These are phyloP conservation scores for Globisporangium sylvaticum DNA, from an alignment of 352 stramenopile species.

Conservation along the genomic window DNA sequence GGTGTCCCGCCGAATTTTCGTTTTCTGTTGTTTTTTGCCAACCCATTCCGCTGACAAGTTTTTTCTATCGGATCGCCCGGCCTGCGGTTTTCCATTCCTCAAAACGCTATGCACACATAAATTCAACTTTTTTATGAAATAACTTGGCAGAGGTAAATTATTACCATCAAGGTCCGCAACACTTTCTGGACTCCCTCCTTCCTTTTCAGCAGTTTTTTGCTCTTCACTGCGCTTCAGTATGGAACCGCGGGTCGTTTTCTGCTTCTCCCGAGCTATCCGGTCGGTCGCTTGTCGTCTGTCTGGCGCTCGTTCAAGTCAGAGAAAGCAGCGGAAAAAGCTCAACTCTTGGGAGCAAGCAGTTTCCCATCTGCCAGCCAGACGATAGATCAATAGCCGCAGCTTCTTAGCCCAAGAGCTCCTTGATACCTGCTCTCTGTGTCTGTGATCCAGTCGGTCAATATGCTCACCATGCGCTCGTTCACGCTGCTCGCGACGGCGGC, in stretches of 20 bases:
- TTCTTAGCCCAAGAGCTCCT: background rate
- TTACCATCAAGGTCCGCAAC: background rate
- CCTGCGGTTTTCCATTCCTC: background rate
- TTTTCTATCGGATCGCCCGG: background rate
- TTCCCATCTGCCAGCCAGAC: background rate
- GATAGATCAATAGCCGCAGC: background rate
- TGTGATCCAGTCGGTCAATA: background rate
- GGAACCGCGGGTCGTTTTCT: background rate
- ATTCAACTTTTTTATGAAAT: too few relatives aligned
- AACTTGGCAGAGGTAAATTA: too few relatives aligned
- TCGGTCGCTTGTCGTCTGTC: background rate
- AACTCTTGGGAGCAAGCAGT: background rate
- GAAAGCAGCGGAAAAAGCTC: background rate
- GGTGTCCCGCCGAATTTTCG: background rate
- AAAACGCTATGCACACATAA: background rate
- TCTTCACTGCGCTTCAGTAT: background rate
- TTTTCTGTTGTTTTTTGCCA: background rate
- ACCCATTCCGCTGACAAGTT: background rate
- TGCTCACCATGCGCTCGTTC: constrained; percentile 12
- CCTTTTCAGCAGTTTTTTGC: background rate
- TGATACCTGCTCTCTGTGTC: background rate
- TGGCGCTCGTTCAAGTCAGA: background rate
- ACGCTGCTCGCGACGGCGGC: constrained; percentile 8
- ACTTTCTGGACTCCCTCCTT: background rate
- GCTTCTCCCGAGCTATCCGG: background rate